Conservation (phyloP, 306 rosid species). For the Prinsepia uniflora region DNA sequence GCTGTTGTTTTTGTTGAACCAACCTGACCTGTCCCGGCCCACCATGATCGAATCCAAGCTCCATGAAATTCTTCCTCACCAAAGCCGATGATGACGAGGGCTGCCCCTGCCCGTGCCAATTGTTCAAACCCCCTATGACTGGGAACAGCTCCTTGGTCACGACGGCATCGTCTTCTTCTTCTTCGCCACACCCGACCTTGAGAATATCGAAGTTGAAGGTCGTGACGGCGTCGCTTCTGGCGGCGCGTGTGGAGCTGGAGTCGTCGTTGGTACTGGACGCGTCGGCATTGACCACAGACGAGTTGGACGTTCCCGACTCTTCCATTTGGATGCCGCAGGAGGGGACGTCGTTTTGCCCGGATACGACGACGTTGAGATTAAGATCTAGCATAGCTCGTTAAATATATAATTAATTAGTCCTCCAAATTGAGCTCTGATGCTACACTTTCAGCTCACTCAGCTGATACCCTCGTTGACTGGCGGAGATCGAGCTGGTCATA, state of each 20-base stretch:
- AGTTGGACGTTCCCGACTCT: constrained; percentile 93
- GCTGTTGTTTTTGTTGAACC: constrained; percentile 36
- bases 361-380: constrained; percentile 67
- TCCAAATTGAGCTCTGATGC: constrained; percentile 27
- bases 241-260: constrained; percentile 78
- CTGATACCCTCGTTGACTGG: constrained; percentile 20
- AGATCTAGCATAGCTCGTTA: constrained; percentile 66
- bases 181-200: constrained; percentile 41
- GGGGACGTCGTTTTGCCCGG: constrained; percentile 40
- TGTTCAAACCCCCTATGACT: constrained; percentile 31
- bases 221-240: constrained; percentile 45
- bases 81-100: constrained; percentile 40
- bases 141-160: constrained; percentile 75
- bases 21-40: constrained; percentile 44
- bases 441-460: constrained; percentile 14
- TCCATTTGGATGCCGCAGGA: constrained; percentile 55
- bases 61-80: constrained; percentile 53
- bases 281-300: constrained; percentile 91
- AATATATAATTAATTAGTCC: not conserved
- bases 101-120: constrained; percentile 50
- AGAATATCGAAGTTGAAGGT: constrained; percentile 81
- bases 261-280: constrained; percentile 83
- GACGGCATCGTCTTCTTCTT: constrained; percentile 25
- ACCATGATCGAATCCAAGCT: constrained; percentile 57
- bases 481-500: constrained; percentile 25